Evolutionary conservation across 2,329 filamentous ascomycete genomes (phyloP).

Genomic region (Fusarium sp.): DNA sequence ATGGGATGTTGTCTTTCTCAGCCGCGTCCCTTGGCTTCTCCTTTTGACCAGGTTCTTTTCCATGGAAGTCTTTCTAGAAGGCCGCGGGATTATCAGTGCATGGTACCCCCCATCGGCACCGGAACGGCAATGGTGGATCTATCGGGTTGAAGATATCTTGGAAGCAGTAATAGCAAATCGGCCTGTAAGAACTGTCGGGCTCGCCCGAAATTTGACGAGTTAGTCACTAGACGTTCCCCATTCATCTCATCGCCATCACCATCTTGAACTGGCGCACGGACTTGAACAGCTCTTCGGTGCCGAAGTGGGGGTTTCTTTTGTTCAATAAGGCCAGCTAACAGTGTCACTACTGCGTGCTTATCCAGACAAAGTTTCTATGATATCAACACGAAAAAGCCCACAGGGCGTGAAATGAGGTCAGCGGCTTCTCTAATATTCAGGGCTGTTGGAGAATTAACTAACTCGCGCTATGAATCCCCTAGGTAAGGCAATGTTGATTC

Average conservation of each 20-base stretch:
- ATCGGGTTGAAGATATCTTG: neutral
- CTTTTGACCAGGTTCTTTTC: slow-evolving; percentile 8
- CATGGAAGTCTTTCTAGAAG: slow-evolving; percentile 35
- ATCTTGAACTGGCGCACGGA: neutral
- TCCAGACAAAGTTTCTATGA: neutral
- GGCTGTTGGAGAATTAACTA: slow-evolving; percentile 3
- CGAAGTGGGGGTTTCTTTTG: slow-evolving; percentile 21
- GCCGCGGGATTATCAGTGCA: slow-evolving; percentile 22
- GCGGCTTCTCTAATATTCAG: neutral
- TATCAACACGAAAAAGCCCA: neutral
- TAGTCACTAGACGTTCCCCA: slow-evolving; percentile 12
- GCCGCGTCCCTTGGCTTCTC: neutral
- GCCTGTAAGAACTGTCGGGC: slow-evolving; percentile 4
- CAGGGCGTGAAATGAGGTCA: slow-evolving; percentile 15
- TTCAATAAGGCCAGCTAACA: neutral
- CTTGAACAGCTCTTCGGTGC: slow-evolving; percentile 33
- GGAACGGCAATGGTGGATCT: slow-evolving; percentile 10
- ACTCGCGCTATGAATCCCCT: neutral
- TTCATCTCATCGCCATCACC: slow-evolving; percentile 4
- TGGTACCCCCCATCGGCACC: slow-evolving; percentile 33
- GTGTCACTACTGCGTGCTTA: neutral
- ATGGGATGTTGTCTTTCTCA: slow-evolving; percentile 4
- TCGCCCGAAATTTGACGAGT: neutral
- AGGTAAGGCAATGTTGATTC: too few relatives aligned
- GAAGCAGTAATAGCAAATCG: neutral